phyloP scores from a whole-genome alignment of 192 early-diverging fungal species.

The Coemansia reversa region DNA sequence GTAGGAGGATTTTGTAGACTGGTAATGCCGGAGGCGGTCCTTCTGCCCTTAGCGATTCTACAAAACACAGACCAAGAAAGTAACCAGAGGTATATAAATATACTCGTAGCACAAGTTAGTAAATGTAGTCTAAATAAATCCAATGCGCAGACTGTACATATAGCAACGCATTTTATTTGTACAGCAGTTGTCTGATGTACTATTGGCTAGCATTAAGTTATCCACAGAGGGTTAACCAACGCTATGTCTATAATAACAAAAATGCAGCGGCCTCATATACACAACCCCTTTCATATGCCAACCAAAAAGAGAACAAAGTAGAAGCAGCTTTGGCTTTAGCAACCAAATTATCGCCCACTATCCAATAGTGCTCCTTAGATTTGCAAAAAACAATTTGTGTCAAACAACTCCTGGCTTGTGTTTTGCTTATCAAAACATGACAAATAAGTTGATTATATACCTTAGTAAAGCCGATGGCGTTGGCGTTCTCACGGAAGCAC shows the following conservation, averaged over 20 bases:
- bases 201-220: neutral
- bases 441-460: conserved; percentile 51
- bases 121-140: neutral
- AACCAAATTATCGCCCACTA: neutral
- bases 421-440: neutral
- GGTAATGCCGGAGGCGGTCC: neutral
- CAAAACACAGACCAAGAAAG: neutral
- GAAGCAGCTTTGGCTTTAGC: neutral
- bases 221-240: neutral
- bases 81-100: neutral
- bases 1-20: neutral
- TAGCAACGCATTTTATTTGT: neutral
- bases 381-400: neutral
- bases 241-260: neutral
- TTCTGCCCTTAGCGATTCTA: neutral
- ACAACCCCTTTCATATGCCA: neutral
- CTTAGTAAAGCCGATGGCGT: conserved; percentile 99
- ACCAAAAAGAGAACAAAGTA: neutral
- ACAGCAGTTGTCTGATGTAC: neutral
- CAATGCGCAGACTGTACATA: neutral
- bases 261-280: neutral
- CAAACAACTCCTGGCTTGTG: neutral
- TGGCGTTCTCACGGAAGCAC: conserved; percentile 99
- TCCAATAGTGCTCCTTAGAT: conserved; percentile 1
- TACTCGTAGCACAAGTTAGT: neutral